Conservation (phyloP, 768 basidiomycete genomes). For the Wakefieldia striispora region DNA sequence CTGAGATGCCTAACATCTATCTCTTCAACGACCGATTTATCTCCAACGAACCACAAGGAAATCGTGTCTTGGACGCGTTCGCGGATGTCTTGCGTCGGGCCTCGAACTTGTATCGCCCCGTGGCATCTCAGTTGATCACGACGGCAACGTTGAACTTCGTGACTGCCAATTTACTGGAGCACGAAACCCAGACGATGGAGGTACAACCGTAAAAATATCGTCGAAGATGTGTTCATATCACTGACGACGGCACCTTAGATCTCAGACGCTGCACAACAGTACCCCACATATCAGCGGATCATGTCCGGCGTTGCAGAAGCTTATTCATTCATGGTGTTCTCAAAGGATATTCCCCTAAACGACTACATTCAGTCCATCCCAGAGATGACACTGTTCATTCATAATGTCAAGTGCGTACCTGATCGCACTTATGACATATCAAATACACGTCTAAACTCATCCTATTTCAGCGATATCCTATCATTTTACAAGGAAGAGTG, state of each 20-base stretch:
- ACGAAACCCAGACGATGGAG: conserved; percentile 28
- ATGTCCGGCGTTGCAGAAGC: conserved; percentile 36
- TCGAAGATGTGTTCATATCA: background rate
- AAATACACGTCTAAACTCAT: background rate
- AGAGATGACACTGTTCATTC: conserved; percentile 33
- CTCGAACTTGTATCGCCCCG: conserved; percentile 24
- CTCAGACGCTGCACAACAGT: conserved; percentile 24
- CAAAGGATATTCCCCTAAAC: conserved; percentile 28
- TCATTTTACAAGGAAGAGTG: conserved; percentile 44
- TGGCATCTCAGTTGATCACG: conserved; percentile 36
- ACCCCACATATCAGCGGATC: conserved; percentile 25
- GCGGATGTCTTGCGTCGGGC: conserved; percentile 32
- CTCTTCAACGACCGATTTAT: conserved; percentile 37
- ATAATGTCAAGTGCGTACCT: conserved; percentile 36
- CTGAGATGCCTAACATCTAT: conserved; percentile 22
- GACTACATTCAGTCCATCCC: conserved; percentile 40
- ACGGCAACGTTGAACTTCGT: conserved; percentile 37
- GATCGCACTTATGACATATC: background rate
- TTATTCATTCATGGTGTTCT: conserved; percentile 38
- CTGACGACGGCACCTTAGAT: conserved; percentile 9
- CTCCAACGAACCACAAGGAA: conserved; percentile 24
- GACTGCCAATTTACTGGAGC: conserved; percentile 33
- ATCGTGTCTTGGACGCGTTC: conserved; percentile 33
- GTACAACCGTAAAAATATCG: conserved; percentile 5
- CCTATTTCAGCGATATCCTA: conserved; percentile 34